These are phyloP conservation scores for Aspergillus jensenii DNA, from an alignment of 2,329 filamentous ascomycete genomes.

Conservation along the genomic window DNA sequence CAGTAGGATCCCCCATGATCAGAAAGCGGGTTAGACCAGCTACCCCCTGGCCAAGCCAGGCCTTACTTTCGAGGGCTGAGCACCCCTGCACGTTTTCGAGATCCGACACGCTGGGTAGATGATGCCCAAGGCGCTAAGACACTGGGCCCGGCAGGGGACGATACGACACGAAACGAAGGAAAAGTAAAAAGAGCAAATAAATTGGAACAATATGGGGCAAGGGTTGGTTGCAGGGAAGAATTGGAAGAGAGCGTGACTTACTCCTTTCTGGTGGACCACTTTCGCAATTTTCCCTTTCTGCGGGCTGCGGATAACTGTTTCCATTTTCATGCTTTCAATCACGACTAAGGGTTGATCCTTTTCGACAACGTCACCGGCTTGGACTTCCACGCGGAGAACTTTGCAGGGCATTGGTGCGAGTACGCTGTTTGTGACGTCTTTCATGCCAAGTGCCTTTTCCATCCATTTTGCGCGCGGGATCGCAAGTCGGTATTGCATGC, in stretches of 20 bases:
- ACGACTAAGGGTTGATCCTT: constrained; percentile 88
- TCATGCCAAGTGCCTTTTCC: constrained; percentile 80
- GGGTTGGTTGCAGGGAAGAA: not conserved
- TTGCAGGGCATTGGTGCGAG: constrained; percentile 97
- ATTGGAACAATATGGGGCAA: constrained; percentile 8
- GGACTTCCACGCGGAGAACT: constrained; percentile 83
- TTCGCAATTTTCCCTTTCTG: constrained; percentile 70
- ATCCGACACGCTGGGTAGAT: not conserved
- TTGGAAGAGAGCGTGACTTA: constrained; percentile 46
- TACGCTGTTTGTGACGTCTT: constrained; percentile 78
- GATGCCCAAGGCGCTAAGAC: not conserved
- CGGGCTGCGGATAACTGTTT: constrained; percentile 77
- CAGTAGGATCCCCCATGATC: not conserved
- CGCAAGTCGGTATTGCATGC: constrained; percentile 57
- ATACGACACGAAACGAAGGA: too few relatives aligned
- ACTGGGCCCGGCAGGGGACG: not conserved
- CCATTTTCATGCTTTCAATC: constrained; percentile 91
- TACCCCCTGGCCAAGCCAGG: too few relatives aligned
- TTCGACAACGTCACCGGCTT: constrained; percentile 75
- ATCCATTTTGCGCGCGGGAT: constrained; percentile 71
- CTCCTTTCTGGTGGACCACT: constrained; percentile 72
- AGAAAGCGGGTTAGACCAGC: not conserved
- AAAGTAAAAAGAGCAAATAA: not conserved
- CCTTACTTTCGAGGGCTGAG: too few relatives aligned
- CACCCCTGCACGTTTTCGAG: not conserved